Percentiles rank a stretch among this genome's conserved stretches.
These are phyloP conservation scores for Zygosaccharomyces pseudobailii DNA, from an alignment of 1,139 yeast genomes.

Conservation along the genomic window DNA sequence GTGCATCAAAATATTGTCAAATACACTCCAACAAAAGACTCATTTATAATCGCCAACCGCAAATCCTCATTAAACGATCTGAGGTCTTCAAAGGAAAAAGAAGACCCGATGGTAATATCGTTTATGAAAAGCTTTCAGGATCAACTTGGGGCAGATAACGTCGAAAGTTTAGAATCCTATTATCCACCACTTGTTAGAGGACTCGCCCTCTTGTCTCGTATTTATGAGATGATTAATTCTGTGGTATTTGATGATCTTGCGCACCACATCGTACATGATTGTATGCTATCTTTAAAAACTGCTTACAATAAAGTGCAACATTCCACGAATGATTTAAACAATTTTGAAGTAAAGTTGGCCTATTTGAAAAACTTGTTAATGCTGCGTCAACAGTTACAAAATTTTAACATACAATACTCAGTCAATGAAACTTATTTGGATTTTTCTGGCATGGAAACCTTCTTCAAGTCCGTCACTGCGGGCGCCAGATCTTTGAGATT, in stretches of 20 bases:
- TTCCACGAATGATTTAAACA: conserved; percentile 39
- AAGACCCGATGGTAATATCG: conserved; percentile 19
- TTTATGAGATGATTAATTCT: conserved; percentile 72
- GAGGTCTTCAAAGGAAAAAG: conserved; percentile 15
- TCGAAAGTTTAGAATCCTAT: conserved; percentile 37
- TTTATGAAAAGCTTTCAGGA: conserved; percentile 17
- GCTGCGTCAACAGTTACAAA: conserved; percentile 64
- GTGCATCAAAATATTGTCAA: conserved; percentile 63
- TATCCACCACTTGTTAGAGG: conserved; percentile 76
- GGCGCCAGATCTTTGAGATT: conserved; percentile 6
- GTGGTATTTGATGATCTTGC: conserved; percentile 85
- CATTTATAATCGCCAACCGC: conserved; percentile 54
- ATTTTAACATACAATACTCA: conserved; percentile 75
- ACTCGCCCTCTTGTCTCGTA: conserved; percentile 64
- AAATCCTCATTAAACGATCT: conserved; percentile 21
- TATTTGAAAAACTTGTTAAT: conserved; percentile 68
- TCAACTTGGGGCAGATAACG: conserved; percentile 10
- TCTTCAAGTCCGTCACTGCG: conserved; percentile 44
- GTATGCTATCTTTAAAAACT: conserved; percentile 53
- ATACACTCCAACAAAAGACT: conserved; percentile 64
- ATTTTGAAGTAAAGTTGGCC: conserved; percentile 59
- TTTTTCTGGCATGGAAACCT: conserved; percentile 67
- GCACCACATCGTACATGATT: conserved; percentile 77
- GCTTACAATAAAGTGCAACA: conserved; percentile 45
- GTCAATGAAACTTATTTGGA: conserved; percentile 73